A percentile compares a stretch with the other conserved stretches of the same genome.
phyloP scores from a whole-genome alignment of 1,284 basidiomycete genomes.

The Ceratobasidium sp. region DNA sequence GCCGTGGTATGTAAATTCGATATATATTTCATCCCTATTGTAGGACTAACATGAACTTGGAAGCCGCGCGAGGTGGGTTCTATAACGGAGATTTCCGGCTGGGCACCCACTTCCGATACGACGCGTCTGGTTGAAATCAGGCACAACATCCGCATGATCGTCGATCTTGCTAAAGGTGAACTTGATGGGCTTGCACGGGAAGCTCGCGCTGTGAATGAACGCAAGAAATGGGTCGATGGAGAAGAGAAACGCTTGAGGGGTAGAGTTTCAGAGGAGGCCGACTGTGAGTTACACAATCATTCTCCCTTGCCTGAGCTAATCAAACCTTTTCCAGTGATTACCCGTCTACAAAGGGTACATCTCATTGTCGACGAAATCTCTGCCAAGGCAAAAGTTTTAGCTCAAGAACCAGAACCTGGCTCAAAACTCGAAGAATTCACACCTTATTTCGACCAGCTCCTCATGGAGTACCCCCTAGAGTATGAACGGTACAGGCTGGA shows the following conservation, averaged over 20 bases:
- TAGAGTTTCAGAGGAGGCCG: conserved; percentile 73
- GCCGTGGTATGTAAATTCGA: conserved; percentile 67
- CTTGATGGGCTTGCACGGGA: conserved; percentile 88
- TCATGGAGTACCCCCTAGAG: conserved; percentile 74
- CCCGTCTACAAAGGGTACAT: conserved; percentile 75
- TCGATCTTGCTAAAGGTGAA: conserved; percentile 78
- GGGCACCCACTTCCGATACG: conserved; percentile 83
- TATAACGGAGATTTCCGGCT: conserved; percentile 76
- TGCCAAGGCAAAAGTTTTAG: conserved; percentile 64
- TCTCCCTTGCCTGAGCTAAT: conserved; percentile 11
- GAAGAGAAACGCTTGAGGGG: conserved; percentile 73
- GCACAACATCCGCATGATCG: conserved; percentile 89
- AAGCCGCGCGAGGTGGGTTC: conserved; percentile 83
- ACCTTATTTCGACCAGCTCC: conserved; percentile 70
- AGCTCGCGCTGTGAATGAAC: conserved; percentile 79
- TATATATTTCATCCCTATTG: not conserved
- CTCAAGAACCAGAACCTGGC: conserved; percentile 60
- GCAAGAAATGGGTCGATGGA: conserved; percentile 72
- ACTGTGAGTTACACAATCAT: conserved; percentile 59
- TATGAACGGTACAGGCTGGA: conserved; percentile 82
- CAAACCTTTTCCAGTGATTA: conserved; percentile 62
- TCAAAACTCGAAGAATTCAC: conserved; percentile 73
- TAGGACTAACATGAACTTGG: not conserved
- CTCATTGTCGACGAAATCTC: conserved; percentile 73
- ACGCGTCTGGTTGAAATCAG: conserved; percentile 92